phyloP scores from a whole-genome alignment of 805 yeast genomes.

The Yarrowia hollandica region DNA sequence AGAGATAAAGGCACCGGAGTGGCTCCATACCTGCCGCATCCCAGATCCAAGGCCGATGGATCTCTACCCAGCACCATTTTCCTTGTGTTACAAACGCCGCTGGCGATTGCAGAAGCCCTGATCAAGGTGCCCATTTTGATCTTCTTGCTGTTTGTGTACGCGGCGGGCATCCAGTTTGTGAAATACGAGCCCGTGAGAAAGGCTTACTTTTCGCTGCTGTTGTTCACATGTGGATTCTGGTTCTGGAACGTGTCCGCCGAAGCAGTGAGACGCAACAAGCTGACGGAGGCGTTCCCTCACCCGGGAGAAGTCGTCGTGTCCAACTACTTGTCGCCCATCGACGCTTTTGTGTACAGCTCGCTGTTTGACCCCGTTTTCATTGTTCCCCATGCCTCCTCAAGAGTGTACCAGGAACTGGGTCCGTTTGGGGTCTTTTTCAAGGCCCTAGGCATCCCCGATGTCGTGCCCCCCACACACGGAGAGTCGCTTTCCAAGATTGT shows the following conservation, averaged over 20 bases:
- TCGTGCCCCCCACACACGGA: constrained; percentile 15
- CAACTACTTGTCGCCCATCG: constrained; percentile 62
- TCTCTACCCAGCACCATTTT: neutral
- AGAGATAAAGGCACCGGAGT: constrained; percentile 93
- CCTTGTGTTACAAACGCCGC: neutral
- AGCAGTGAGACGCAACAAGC: constrained; percentile 3
- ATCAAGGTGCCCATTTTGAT: constrained; percentile 31
- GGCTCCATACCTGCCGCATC: constrained; percentile 74
- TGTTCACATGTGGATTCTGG: constrained; percentile 15
- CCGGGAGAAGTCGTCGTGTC: constrained; percentile 54
- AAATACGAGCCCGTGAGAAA: neutral
- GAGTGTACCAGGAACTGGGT: constrained; percentile 27
- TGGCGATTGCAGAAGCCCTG: neutral
- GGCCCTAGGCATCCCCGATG: constrained; percentile 33
- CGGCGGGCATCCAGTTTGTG: neutral
- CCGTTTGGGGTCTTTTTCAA: constrained; percentile 31
- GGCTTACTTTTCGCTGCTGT: neutral
- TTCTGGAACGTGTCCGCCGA: constrained; percentile 26
- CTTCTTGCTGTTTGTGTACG: constrained; percentile 6
- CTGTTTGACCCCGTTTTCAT: constrained; percentile 40
- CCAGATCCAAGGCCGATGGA: constrained; percentile 31
- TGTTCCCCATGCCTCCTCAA: constrained; percentile 43
- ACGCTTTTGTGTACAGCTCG: constrained; percentile 46
- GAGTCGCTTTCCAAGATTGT: constrained; percentile 17
- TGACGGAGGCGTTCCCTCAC: constrained; percentile 41